Conservation (phyloP, 768 basidiomycete species). For the Suillus discolor region DNA sequence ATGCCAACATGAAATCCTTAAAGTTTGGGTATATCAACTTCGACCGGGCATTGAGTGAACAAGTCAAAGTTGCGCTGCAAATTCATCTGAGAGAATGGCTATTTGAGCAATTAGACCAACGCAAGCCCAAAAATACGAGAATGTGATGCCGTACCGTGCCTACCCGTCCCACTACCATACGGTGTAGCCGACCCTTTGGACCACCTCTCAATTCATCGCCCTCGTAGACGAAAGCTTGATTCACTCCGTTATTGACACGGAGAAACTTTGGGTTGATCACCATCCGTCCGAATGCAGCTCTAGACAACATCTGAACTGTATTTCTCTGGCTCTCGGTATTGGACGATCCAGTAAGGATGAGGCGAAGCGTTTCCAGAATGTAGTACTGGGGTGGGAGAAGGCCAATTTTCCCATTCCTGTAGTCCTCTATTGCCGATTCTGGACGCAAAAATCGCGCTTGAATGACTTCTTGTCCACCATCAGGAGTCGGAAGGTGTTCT, state of each 20-base stretch:
- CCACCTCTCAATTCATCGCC: slow-evolving; percentile 73
- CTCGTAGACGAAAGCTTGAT: slow-evolving; percentile 60
- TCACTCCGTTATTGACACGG: slow-evolving; percentile 44
- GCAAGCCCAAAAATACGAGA: slow-evolving; percentile 24
- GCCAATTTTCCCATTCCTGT: slow-evolving; percentile 48
- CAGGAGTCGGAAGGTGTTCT: slow-evolving; percentile 64
- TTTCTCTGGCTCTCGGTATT: slow-evolving; percentile 49
- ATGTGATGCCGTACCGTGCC: slow-evolving; percentile 43
- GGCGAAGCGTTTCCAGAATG: slow-evolving; percentile 61
- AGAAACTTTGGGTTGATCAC: slow-evolving; percentile 54
- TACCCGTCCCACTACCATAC: slow-evolving; percentile 50
- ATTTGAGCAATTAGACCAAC: slow-evolving; percentile 8
- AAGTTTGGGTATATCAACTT: background rate
- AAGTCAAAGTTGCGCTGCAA: slow-evolving; percentile 69
- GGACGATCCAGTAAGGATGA: slow-evolving; percentile 45
- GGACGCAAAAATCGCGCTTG: slow-evolving; percentile 69
- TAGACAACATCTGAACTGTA: slow-evolving; percentile 48
- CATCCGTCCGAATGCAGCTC: slow-evolving; percentile 61
- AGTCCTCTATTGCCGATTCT: slow-evolving; percentile 51
- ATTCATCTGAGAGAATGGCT: slow-evolving; percentile 53
- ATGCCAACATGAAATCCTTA: background rate
- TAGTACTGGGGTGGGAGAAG: slow-evolving; percentile 81
- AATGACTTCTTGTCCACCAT: slow-evolving; percentile 71
- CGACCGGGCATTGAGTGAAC: slow-evolving; percentile 43
- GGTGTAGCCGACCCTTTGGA: slow-evolving; percentile 58